Conservation (phyloP, 1,284 basidiomycete genomes). For the Moniliella sp. region DNA sequence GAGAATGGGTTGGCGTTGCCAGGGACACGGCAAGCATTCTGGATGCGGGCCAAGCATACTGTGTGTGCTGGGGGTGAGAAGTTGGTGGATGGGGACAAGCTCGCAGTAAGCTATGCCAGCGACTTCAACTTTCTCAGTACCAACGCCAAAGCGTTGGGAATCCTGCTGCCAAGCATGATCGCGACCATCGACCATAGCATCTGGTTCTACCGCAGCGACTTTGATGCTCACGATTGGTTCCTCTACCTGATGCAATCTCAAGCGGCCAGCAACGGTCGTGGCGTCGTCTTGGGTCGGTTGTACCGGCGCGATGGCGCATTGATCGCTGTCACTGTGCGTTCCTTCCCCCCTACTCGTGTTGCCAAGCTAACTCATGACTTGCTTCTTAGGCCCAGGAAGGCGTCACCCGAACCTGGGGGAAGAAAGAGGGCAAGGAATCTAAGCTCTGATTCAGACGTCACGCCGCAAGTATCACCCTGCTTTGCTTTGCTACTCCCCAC, state of each 20-base stretch:
- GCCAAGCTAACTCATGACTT: too few species aligned
- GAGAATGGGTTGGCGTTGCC: slow-evolving; percentile 13
- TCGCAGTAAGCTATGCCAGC: slow-evolving; percentile 19
- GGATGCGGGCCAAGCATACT: slow-evolving; percentile 17
- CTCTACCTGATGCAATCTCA: slow-evolving; percentile 30
- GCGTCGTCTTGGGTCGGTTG: slow-evolving; percentile 19
- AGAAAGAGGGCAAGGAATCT: too few species aligned
- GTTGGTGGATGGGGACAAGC: slow-evolving; percentile 21
- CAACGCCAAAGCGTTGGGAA: slow-evolving; percentile 18
- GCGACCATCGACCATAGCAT: slow-evolving; percentile 28
- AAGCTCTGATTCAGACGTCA: too few species aligned
- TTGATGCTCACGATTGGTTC: slow-evolving; percentile 23
- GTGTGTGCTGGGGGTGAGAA: slow-evolving; percentile 9
- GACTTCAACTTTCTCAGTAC: slow-evolving; percentile 26
- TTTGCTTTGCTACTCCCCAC: too few species aligned
- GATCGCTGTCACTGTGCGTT: slow-evolving; percentile 15
- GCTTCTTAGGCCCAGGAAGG: too few species aligned
- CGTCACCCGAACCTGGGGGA: too few species aligned
- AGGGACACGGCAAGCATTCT: slow-evolving; percentile 25
- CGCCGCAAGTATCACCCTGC: too few species aligned
- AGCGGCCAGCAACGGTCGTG: slow-evolving; percentile 20
- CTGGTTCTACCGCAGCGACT: slow-evolving; percentile 21
- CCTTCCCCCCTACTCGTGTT: not conserved
- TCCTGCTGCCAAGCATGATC: slow-evolving; percentile 19
- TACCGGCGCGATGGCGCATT: slow-evolving; percentile 24